Base-by-base conservation (phyloP, 495 filamentous ascomycete genomes). In the Penicillium desertorum region DNA sequence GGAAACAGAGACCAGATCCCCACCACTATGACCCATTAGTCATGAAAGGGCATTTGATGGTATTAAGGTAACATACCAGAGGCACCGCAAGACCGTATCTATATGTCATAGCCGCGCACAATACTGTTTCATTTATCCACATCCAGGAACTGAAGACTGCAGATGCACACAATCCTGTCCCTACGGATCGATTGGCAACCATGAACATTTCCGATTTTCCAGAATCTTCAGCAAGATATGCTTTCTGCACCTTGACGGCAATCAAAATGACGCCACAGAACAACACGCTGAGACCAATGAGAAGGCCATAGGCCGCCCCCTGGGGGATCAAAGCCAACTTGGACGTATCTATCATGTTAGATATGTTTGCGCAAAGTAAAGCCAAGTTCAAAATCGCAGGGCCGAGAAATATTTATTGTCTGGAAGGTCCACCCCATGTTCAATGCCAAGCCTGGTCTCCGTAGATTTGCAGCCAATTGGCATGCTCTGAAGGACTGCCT, bases 161-260 rank as follows among this genome's bases (percentile, higher is more conserved):
- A 3, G 75, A 78, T 1, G 77, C 77, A n/a, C 76, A 80, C 25
- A 81, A 62, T 2, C 78, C 78, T 8, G 71, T 79, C 10, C 73
- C 71, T 8, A 81, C 77, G 9, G 66, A 71, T 16, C 77, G 70
- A 63, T 80, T 80, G 17, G 78, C 78, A 34, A 78, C 76, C 75
- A 81, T 79, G 63, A 81, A 81, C 78, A 81, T 81, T 57, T 81
- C 78, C 4, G 76, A 76, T 34, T 73, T 74, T 12, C 66, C 73
- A 17, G 75, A 76, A 48, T 80, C 77, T 44, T 80, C 77, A 0
- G 69, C 62, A 8, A 78, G 65, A 65, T 77, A 77, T 0, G 62
- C 60, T 47, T 69, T 77, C 54, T 78, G 76, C 10, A 78, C 59
- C 25, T 72, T 70, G 29, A 78, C 67, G 6, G 76, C 74, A 23